Base-by-base conservation (phyloP, 2,329 filamentous ascomycete species). In the Sarocladium kiliense region DNA sequence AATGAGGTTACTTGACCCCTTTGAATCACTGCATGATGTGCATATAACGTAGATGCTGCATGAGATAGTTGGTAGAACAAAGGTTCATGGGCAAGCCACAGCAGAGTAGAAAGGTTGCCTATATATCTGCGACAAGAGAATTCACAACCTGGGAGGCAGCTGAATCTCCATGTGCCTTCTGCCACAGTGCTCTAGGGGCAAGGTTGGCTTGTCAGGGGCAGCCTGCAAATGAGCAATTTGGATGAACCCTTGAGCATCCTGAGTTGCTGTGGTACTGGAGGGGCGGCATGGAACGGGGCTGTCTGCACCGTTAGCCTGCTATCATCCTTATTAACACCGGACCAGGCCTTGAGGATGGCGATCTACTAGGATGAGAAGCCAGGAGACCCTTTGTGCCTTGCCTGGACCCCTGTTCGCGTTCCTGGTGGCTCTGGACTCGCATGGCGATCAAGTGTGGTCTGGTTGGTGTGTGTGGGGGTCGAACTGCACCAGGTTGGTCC, bases 191-290 rank as follows among this genome's bases (percentile, higher is more conserved):
- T 12, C 18, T n/a, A n/a, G n/a, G n/a, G n/a, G n/a, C n/a, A n/a
- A 23, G 18, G 18, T 44, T 9, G 21, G 12, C n/a, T 26, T n/a
- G 23, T 47, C 44, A 51, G 47, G 47, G 47, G 47, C 27, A 19
- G n/a, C 11, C 11, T 32, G 27, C 25, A 51, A 51, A 51, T 51
- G 26, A 51, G 47, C 47, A 51, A 51, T 51, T 51, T 51, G 47
- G 27, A 26, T 3, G n/a, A n/a, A 12, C 30, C 47, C 47, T 14
- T 32, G 47, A 23, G 16, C 23, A 5, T n/a, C 23, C 21, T 11
- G 19, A 30, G 26, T 30, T n/a, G 19, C 23, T 23, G 23, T 51
- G 27, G 30, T 34, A 18, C 14, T 51, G 47, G 18, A 36, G 47
- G 47, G 30, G 27, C 26, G 26, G 47, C n/a, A 21, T 21, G 26